Evolutionary conservation across 163 green algal genomes (phyloP), one percentile per base, ranked within the genome.

Genomic region (Scenedesmus sp.): DNA sequence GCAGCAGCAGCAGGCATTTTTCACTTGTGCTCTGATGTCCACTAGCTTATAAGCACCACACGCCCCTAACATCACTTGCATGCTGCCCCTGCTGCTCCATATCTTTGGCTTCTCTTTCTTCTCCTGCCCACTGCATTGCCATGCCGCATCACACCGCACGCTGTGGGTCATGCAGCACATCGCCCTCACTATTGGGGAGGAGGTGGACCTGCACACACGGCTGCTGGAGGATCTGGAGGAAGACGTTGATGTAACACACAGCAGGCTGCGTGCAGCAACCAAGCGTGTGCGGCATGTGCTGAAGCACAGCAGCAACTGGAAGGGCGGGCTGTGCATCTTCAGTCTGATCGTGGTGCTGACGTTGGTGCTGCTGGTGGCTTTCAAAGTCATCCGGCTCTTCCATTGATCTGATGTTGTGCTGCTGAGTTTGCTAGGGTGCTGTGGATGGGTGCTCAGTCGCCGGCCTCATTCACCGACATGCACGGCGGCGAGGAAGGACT

Each of bases 141-240:
- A 30, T 49, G 33, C 72, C 37, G 33, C n/a, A 81, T 9, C 72
- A 81, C 70, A 18, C 70, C 42, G 42, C 33, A 81, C 3, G 6
- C 30, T 40, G 3, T 22, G 4, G 44, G 26, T 68, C 3, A 46
- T 51, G 68, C 95, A 97, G 95, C 96, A 97, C 93, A 95, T 98
- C 12, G 96, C 96, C 0, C 83, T 96, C 18, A 94, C 96, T 26
- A 98, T 98, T 81, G 96, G 96, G 24, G 96, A 98, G 89, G 97
- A 99, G 93, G 88, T 97, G 5, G 94, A 96, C 81, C 93, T 98
- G 80, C 97, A 98, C 88, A 97, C 96, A 22, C 93, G 94, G 40
- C 93, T 98, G 91, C 94, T 98, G 53, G 96, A 98, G 46, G 96
- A 98, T 33, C 84, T 99, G 72, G 96, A 98, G 16, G 95, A 97